Conservation (phyloP, 2,329 filamentous ascomycete species). For the Arthrobotrys iridis region DNA sequence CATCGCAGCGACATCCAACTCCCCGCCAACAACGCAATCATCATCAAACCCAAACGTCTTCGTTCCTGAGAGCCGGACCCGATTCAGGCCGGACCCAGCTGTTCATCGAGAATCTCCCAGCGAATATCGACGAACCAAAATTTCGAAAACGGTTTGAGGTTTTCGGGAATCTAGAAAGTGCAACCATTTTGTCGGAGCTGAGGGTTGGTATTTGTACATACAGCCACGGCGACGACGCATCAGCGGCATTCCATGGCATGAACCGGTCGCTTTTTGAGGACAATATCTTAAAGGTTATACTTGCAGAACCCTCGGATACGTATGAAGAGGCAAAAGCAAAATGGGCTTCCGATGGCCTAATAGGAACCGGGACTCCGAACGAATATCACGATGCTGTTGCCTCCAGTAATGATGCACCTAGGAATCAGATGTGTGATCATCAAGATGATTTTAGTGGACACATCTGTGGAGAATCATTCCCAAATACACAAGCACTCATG, state of each 20-base stretch:
- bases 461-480: conserved; percentile 43
- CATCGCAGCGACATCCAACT: conserved; percentile 30
- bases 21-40: conserved; percentile 33
- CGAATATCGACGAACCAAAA: conserved; percentile 35
- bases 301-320: conserved; percentile 33
- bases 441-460: conserved; percentile 39
- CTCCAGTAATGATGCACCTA: conserved; percentile 9
- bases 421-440: conserved; percentile 50
- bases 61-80: background rate
- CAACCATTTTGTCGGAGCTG: conserved; percentile 17
- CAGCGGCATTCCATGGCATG: conserved; percentile 50
- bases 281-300: conserved; percentile 19
- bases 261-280: conserved; percentile 44
- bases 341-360: background rate
- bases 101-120: conserved; percentile 40
- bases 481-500: conserved; percentile 13
- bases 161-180: conserved; percentile 43
- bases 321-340: conserved; percentile 44
- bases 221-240: conserved; percentile 41
- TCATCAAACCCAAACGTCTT: background rate
- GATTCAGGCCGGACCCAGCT: conserved; percentile 29
- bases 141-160: conserved; percentile 50
- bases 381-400: conserved; percentile 15
- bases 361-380: background rate
- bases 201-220: conserved; percentile 37